Base-by-base conservation (phyloP, 2,329 filamentous ascomycete species). In the Lecanicillium sp. region DNA sequence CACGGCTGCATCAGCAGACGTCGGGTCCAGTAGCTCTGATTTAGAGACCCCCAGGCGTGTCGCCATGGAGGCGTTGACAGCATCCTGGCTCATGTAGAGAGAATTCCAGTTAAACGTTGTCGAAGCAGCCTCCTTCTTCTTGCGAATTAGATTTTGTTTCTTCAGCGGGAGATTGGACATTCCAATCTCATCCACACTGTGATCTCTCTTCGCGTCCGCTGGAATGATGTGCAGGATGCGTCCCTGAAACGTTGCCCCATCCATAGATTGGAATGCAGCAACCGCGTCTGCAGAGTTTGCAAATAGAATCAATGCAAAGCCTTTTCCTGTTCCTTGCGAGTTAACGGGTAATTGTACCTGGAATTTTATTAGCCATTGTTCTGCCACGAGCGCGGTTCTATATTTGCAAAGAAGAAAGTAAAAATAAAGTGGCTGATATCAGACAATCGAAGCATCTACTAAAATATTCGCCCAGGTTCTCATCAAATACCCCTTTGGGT, bases 371-470 rank as follows among this genome's bases (percentile, higher is more conserved):
- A 60, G 57, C 46, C 38, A 42, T 31, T 31, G 16, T 42, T 30
- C 13, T 38, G 31, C 22, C 25, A 29, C 33, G 18, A 43, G 49
- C 36, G 15, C 38, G 29, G 40, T 30, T 47, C 38, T 44, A 49
- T 40, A 44, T 19, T 36, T 40, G 42, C 42, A 37, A 30, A 47
- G n/a, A n/a, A n/a, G n/a, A n/a, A 29, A 41, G 37, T 43, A 42
- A 46, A 44, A 47, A 54, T 46, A 45, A 47, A 48, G 49, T 50
- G 55, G 46, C 48, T 46, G 51, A 44, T 40, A 65, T 89, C 83
- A 92, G 87, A 75, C 70, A 71, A 65, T 83, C 87, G 80, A 89
- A 84, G 86, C 85, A 95, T 96, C 90, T 98, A 98, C 92, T 95
- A 98, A 95, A 94, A 95, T 92, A 84, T 76, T 86, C 81, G 88